These are phyloP conservation scores for Sequoia sempervirens DNA, from an alignment of 75 land plant species.

Conservation along the genomic window DNA sequence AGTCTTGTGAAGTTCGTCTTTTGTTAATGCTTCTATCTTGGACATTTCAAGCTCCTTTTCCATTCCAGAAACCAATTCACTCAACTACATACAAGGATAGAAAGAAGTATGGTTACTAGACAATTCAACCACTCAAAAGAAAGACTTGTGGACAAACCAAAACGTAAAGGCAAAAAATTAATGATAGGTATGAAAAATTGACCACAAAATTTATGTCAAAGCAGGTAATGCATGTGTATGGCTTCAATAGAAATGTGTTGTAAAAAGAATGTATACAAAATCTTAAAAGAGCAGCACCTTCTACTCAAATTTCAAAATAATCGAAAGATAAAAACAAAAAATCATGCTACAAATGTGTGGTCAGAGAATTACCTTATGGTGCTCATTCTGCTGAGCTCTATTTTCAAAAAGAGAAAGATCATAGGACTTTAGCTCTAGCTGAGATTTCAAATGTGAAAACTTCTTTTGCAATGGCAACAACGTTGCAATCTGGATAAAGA, in stretches of 20 bases:
- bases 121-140: background rate
- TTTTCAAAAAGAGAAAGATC: conserved; percentile 83
- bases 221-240: background rate
- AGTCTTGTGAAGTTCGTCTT: conserved; percentile 38
- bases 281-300: background rate
- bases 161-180: background rate
- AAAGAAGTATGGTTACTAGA: background rate
- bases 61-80: conserved; percentile 62
- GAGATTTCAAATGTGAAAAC: conserved; percentile 70
- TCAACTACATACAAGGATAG: conserved; percentile 42
- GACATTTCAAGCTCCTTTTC: conserved; percentile 73
- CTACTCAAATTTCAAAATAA: background rate
- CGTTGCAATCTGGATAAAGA: conserved; percentile 64
- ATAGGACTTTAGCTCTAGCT: conserved; percentile 76
- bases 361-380: conserved; percentile 71
- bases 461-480: conserved; percentile 82
- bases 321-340: background rate
- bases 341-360: background rate
- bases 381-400: conserved; percentile 93
- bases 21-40: conserved; percentile 39
- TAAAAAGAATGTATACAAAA: background rate
- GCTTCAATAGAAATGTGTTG: background rate
- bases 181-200: background rate
- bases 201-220: background rate
- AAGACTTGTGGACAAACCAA: background rate